Percentiles rank a stretch among this genome's conserved stretches.
These are phyloP conservation scores for Spinellus fusiger DNA, from an alignment of 192 early-diverging fungal species.

Conservation along the genomic window DNA sequence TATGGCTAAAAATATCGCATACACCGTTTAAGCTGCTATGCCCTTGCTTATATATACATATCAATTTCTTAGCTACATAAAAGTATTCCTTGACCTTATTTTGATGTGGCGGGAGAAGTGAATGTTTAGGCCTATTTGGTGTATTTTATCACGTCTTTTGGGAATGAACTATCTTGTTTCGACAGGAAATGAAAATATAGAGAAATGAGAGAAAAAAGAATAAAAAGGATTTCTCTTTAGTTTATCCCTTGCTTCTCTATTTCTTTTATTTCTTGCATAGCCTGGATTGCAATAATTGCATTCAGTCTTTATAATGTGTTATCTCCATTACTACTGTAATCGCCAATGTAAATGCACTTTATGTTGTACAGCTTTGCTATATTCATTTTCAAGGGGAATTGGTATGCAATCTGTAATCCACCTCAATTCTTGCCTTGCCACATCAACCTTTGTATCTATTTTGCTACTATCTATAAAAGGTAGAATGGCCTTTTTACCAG, in stretches of 20 bases:
- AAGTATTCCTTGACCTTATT: not conserved
- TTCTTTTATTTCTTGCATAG: not conserved
- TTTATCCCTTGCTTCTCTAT: not conserved
- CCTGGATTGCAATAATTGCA: slow-evolving; percentile 1
- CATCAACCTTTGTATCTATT: no score
- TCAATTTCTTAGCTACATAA: not conserved
- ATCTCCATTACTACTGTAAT: slow-evolving; percentile 20
- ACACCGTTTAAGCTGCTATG: not conserved
- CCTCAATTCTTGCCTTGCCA: no score
- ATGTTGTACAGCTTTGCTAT: slow-evolving; percentile 8
- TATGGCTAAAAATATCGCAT: not conserved
- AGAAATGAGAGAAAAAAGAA: no score
- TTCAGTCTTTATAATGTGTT: not conserved
- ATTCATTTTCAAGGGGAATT: not conserved
- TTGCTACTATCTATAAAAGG: no score
- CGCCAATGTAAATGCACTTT: slow-evolving; percentile 16
- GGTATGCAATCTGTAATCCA: not conserved
- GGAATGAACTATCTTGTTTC: no score
- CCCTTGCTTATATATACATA: slow-evolving; percentile 7
- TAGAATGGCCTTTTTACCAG: no score
- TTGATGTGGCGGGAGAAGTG: not conserved
- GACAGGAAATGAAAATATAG: no score
- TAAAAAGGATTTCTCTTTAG: slow-evolving; percentile 1
- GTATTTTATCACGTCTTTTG: no score
- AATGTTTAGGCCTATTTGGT: no score